Base-by-base conservation (phyloP, 768 basidiomycete genomes). In the Trametes cinnabarina region DNA sequence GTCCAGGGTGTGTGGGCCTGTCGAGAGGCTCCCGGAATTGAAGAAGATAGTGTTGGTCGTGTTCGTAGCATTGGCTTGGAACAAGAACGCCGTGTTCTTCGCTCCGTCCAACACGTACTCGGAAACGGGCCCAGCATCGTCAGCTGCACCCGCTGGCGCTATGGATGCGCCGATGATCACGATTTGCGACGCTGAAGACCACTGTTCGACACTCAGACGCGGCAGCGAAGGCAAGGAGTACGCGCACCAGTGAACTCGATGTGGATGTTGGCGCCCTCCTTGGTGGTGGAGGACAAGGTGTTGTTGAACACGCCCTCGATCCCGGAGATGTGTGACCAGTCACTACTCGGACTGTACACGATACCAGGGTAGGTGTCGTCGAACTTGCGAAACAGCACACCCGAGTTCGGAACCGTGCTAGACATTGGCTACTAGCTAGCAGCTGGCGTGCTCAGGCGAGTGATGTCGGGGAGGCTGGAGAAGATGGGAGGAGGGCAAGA, bases 1-100 rank as follows among this genome's bases (percentile, higher is more conserved):
- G 22, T 57, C 57, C 22, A 68, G 63, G 3, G 63, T 66, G 55
- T 68, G 67, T 1, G 23, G 11, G 34, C 46, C 58, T 12, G 42
- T 37, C 3, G 61, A 22, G 23, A 65, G 60, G 19, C 20, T 34
- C 10, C 52, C 59, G 7, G 65, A 65, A 34, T 43, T 37, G 51
- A 55, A 67, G 63, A 67, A 63, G 5, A 32, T 20, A 9, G 46
- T 44, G 23, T 32, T 23, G 14, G 52, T 46, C 28, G 51, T 57
- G 30, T 50, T 47, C 30, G 35, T 49, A 17, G 19, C 32, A 25
- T 44, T 23, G 1, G 61, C 52, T 19, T 58, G 57, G 50, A 40
- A 61, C 17, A 61, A 15, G 43, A 58, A 65, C 22, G 47, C 20
- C 10, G 30, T 55, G 37, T 64, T 63, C 19, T 44, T 46, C 20